These are phyloP conservation scores for Annulohypoxylon moriforme DNA, from an alignment of 495 filamentous ascomycete species.

Conservation along the genomic window DNA sequence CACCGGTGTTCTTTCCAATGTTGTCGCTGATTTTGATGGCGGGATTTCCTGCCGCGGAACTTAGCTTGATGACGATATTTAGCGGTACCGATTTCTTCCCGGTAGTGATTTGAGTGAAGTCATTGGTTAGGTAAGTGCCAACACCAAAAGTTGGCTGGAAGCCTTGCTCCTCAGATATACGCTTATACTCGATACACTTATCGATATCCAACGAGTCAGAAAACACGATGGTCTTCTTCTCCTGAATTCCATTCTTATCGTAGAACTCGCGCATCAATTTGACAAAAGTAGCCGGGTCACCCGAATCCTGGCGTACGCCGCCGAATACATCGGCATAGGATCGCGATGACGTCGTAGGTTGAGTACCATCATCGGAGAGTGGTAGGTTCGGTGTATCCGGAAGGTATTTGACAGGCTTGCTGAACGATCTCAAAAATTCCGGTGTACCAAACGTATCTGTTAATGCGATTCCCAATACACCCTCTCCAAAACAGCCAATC, in stretches of 20 bases:
- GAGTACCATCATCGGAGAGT: conserved; percentile 22
- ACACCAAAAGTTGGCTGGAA: conserved; percentile 91
- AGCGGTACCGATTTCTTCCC: conserved; percentile 89
- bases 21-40: conserved; percentile 98
- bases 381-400: conserved; percentile 31
- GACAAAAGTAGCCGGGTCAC: conserved; percentile 85
- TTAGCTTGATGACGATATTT: conserved; percentile 98
- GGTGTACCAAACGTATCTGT: conserved; percentile 99
- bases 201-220: conserved; percentile 95
- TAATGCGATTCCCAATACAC: conserved; percentile 88
- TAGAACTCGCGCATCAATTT: conserved; percentile 90
- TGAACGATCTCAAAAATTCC: conserved; percentile 86
- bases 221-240: conserved; percentile 94
- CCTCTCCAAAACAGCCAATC: conserved; percentile 91
- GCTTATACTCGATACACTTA: conserved; percentile 88
- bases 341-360: conserved; percentile 28
- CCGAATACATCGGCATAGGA: conserved; percentile 88
- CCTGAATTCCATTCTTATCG: conserved; percentile 74
- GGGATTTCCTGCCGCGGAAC: conserved; percentile 80
- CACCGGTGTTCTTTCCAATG: conserved; percentile 94
- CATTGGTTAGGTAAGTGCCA: conserved; percentile 95
- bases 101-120: conserved; percentile 75
- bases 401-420: conserved; percentile 62
- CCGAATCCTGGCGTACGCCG: conserved; percentile 94
- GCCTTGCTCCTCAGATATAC: conserved; percentile 78